These are phyloP conservation scores for Caryopteris hybrid DNA, from an alignment of 305 asterid genomes.

Conservation along the genomic window DNA sequence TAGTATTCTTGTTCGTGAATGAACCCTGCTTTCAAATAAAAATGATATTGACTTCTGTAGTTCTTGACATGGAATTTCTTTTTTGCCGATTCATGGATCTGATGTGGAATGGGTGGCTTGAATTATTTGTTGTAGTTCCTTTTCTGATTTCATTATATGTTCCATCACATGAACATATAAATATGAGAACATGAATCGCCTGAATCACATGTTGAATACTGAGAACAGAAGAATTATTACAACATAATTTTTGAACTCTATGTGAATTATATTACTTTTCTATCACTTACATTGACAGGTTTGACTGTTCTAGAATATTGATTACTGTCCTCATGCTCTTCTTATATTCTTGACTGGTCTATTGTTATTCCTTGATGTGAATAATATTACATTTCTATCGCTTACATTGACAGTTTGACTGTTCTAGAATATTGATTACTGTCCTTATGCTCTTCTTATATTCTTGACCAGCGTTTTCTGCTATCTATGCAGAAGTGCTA, in stretches of 20 bases:
- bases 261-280: neutral
- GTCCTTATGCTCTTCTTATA: neutral
- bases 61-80: neutral
- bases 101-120: neutral
- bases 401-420: neutral
- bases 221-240: neutral
- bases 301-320: neutral
- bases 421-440: neutral
- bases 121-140: neutral
- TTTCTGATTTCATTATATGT: neutral
- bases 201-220: neutral
- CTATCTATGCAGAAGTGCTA: slow-evolving; percentile 52
- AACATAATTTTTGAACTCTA: neutral
- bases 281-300: neutral
- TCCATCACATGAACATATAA: neutral
- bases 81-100: neutral
- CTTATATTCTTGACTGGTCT: slow-evolving; percentile 3
- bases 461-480: slow-evolving; percentile 4
- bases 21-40: neutral
- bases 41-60: neutral
- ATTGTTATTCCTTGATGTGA: neutral
- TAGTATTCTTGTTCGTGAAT: slow-evolving; percentile 7
- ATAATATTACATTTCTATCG: neutral
- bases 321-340: neutral
- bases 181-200: neutral